Percentiles rank a stretch among this genome's conserved stretches.
phyloP scores from a whole-genome alignment of 176 grass and related monocot genomes.

The Eragrostis curvula region DNA sequence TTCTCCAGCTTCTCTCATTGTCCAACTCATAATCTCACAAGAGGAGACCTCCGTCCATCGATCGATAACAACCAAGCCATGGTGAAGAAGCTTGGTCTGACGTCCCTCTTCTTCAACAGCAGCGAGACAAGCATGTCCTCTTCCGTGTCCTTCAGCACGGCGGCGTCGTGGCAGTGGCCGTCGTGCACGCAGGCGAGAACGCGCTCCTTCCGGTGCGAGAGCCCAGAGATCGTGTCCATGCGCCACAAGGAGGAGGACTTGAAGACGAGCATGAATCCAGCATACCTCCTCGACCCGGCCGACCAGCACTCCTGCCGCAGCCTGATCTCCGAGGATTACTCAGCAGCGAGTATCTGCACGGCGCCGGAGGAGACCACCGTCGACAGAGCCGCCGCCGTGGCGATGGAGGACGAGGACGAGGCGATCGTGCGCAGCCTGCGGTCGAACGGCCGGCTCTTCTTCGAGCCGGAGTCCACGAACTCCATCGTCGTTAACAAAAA shows the following conservation, averaged over 20 bases:
- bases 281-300: conserved; percentile 26
- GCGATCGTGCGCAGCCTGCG: conserved; percentile 41
- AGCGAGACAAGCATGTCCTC: conserved; percentile 31
- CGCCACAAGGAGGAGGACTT: conserved; percentile 10
- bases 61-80: neutral
- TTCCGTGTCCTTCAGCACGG: conserved; percentile 33
- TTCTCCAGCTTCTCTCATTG: neutral
- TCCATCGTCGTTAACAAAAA: conserved; percentile 46
- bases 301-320: neutral
- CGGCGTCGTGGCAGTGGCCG: conserved; percentile 47
- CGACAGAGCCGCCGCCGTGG: no score
- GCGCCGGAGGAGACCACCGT: conserved; percentile 3
- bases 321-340: neutral
- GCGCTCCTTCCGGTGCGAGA: conserved; percentile 40
- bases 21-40: neutral
- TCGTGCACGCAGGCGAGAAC: conserved; percentile 48
- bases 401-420: conserved; percentile 17
- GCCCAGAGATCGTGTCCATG: conserved; percentile 27
- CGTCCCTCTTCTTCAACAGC: conserved; percentile 54
- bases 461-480: conserved; percentile 54
- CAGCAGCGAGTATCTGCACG: conserved; percentile 27
- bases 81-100: conserved; percentile 48
- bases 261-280: conserved; percentile 34
- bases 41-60: neutral
- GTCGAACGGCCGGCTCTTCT: conserved; percentile 57